Conservation (phyloP, 371 early-diverging fungal genomes). For the Rhizomucor miehei region DNA sequence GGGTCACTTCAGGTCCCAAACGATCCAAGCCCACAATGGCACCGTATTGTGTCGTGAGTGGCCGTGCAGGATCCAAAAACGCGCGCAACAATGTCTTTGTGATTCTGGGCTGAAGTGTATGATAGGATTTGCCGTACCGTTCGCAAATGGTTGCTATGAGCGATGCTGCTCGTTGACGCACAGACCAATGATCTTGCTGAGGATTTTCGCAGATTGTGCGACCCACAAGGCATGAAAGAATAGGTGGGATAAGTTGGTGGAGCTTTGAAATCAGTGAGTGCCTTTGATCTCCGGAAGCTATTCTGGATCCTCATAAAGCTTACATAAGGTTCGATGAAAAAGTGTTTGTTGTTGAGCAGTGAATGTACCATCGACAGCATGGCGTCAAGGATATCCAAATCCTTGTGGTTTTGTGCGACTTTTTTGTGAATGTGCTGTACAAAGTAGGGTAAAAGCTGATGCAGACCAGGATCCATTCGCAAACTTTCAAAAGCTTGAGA, state of each 20-base stretch:
- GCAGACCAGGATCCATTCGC: conserved; percentile 92
- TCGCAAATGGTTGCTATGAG: conserved; percentile 71
- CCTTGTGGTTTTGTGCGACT: conserved; percentile 73
- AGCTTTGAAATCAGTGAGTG: conserved; percentile 50
- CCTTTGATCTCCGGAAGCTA: not conserved
- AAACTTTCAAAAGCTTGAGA: conserved; percentile 87
- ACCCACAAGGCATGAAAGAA: conserved; percentile 95
- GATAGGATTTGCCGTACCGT: conserved; percentile 77
- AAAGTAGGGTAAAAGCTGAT: conserved; percentile 98
- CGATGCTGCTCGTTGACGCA: conserved; percentile 76
- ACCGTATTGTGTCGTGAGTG: conserved; percentile 85
- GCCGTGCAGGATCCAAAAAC: conserved; percentile 83
- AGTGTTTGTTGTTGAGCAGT: conserved; percentile 85
- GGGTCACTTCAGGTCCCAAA: conserved; percentile 79
- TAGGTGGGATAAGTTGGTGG: conserved; percentile 96
- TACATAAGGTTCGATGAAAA: conserved; percentile 98
- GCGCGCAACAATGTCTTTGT: conserved; percentile 86
- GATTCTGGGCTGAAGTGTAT: conserved; percentile 84
- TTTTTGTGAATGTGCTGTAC: conserved; percentile 93
- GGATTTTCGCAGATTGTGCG: conserved; percentile 72
- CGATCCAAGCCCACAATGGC: conserved; percentile 78
- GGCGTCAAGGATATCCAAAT: conserved; percentile 64
- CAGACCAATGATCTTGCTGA: conserved; percentile 78
- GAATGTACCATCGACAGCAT: conserved; percentile 85
- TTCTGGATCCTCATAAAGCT: conserved; percentile 11